Base-by-base conservation (phyloP, 257 asterid genomes). In the Leonotis leonurus region DNA sequence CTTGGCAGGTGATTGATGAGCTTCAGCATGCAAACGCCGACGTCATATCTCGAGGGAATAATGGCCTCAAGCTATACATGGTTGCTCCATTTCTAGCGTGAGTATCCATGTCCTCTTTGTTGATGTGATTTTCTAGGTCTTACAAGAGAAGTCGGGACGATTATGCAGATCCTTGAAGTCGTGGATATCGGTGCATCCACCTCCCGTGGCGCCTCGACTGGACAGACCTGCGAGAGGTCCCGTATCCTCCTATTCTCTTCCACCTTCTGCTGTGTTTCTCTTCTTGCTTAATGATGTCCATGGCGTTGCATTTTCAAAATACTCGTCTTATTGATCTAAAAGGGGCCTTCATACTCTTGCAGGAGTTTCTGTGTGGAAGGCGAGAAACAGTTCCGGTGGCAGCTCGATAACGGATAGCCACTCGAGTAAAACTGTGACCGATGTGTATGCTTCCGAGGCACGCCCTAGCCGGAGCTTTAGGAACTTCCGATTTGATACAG, bases 1-100 rank as follows among this genome's bases (percentile, higher is more conserved):
- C 96, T n/a, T 88, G 96, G 96, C 96, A 85, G 11, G 83, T 89
- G 40, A 78, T 85, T 71, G 93, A 85, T 66, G 95, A 88, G 60
- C 86, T 88, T 73, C 89, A 72, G 62, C 78, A 85, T 39, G 83
- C 85, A 64, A 83, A 74, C 68, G 77, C 72, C 6, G 95, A 88
- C 18, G 92, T 88, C 70, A 88, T 85, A 67, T 88, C 96, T 70
- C 95, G 96, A 48, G 83, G 86, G 68, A 61, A 71, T 44, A 80
- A 84, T 4, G 96, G 95, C 54, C 82, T 85, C 69, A 88, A 85
- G 86, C 92, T 88, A 50, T 88, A 88, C 73, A 88, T 88, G 96
- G 96, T 88, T 55, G 91, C 95, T 74, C 96, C 95, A 2, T 88
- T 88, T 78, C 59, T 88, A 50, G 67, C 68, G 96, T 85, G 77